Conservation (phyloP, 306 rosid species). For the Casuarina equisetifolia region DNA sequence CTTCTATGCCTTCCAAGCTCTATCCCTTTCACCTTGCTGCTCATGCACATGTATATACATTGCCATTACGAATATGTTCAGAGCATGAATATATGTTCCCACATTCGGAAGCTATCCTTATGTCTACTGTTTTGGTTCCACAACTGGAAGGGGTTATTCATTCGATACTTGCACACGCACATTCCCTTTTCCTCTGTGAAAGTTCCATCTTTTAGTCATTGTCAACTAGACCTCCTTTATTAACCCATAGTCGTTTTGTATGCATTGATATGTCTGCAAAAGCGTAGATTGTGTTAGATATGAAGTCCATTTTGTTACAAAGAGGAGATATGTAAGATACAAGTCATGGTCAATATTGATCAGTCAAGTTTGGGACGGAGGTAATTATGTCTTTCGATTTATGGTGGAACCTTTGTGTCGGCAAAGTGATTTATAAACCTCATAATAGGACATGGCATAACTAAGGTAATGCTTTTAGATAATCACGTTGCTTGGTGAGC, state of each 20-base stretch:
- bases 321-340: not conserved
- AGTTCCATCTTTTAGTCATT: not conserved
- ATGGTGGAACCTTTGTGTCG: too few relatives aligned
- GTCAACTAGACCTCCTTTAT: too few relatives aligned
- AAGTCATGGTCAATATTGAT: too few relatives aligned
- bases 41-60: not conserved
- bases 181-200: not conserved
- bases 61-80: too few relatives aligned
- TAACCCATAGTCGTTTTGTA: too few relatives aligned
- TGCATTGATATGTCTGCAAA: not conserved
- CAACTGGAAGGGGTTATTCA: not conserved
- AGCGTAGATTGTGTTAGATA: not conserved
- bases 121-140: not conserved
- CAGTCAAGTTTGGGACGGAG: too few relatives aligned
- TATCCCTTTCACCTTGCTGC: not conserved
- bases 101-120: not conserved
- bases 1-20: not conserved
- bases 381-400: too few relatives aligned
- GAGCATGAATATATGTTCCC: too few relatives aligned
- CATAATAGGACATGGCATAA: too few relatives aligned
- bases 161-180: not conserved
- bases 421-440: too few relatives aligned
- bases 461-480: too few relatives aligned
- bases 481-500: too few relatives aligned
- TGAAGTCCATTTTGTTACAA: not conserved